Evolutionary conservation across 1,139 yeast genomes (phyloP).

Genomic region (Diutina rugosa): DNA sequence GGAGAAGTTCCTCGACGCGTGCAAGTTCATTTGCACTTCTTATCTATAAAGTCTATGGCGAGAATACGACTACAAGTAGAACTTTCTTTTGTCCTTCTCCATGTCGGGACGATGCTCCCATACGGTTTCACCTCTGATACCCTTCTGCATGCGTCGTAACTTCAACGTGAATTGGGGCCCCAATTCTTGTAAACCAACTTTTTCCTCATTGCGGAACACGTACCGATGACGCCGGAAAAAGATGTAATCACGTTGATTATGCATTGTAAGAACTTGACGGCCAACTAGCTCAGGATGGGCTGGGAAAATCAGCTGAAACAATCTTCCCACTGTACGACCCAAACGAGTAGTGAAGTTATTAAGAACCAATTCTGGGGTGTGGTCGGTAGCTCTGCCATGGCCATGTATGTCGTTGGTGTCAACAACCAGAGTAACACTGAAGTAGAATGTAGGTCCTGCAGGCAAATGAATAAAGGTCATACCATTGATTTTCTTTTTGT

Average conservation of each 20-base stretch:
- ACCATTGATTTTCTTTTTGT: slow-evolving; percentile 84
- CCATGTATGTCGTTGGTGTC: slow-evolving; percentile 70
- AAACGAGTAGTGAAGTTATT: slow-evolving; percentile 86
- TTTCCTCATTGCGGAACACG: slow-evolving; percentile 76
- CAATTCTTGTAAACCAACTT: slow-evolving; percentile 86
- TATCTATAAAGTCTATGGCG: neutral
- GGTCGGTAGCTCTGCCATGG: slow-evolving; percentile 84
- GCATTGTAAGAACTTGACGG: slow-evolving; percentile 88
- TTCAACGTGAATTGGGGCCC: slow-evolving; percentile 95
- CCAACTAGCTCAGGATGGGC: slow-evolving; percentile 89
- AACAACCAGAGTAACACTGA: slow-evolving; percentile 67
- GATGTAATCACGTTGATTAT: slow-evolving; percentile 89
- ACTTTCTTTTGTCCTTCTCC: slow-evolving; percentile 93
- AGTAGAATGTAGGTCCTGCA: slow-evolving; percentile 89
- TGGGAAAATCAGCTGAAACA: slow-evolving; percentile 88
- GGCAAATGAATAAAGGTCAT: slow-evolving; percentile 88
- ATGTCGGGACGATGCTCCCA: slow-evolving; percentile 96
- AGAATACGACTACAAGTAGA: slow-evolving; percentile 42
- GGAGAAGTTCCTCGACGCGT: too few relatives aligned
- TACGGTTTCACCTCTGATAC: slow-evolving; percentile 80
- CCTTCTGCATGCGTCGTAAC: slow-evolving; percentile 79
- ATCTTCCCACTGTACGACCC: slow-evolving; percentile 84
- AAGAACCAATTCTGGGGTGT: slow-evolving; percentile 80
- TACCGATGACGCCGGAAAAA: slow-evolving; percentile 94
- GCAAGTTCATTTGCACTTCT: too few relatives aligned